These are phyloP conservation scores for Miscanthus lutarioriparius DNA, from an alignment of 176 grass and related monocot species.

Conservation along the genomic window DNA sequence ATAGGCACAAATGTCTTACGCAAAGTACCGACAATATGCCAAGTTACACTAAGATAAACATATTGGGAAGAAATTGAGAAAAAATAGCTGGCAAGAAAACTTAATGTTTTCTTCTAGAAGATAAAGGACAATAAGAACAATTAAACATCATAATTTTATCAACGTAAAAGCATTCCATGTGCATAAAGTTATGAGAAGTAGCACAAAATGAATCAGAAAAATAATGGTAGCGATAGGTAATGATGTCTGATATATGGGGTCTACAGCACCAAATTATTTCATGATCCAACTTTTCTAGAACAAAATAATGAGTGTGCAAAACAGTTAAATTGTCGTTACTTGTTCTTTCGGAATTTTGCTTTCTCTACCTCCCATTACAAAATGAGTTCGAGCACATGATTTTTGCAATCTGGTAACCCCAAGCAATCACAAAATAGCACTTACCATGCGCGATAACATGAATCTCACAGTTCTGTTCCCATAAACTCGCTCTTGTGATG, in stretches of 20 bases:
- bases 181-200: neutral
- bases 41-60: neutral
- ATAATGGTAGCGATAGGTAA: neutral
- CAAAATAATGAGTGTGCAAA: neutral
- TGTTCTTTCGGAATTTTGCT: neutral
- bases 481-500: conserved; percentile 74
- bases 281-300: neutral
- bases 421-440: conserved; percentile 30
- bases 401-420: conserved; percentile 21
- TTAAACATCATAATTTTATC: conserved; percentile 6
- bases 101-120: neutral
- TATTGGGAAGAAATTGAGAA: neutral
- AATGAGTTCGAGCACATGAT: conserved; percentile 1
- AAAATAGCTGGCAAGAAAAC: neutral
- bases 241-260: neutral
- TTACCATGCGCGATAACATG: conserved; percentile 98
- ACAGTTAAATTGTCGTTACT: neutral
- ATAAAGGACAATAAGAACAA: neutral
- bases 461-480: conserved; percentile 85
- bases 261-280: neutral
- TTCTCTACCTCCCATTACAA: neutral
- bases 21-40: neutral
- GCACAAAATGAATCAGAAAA: conserved; percentile 9
- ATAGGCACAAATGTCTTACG: neutral
- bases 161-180: neutral